These are phyloP conservation scores for Fusarium tanahbumbuense DNA, from an alignment of 2,329 filamentous ascomycete species.

Conservation along the genomic window DNA sequence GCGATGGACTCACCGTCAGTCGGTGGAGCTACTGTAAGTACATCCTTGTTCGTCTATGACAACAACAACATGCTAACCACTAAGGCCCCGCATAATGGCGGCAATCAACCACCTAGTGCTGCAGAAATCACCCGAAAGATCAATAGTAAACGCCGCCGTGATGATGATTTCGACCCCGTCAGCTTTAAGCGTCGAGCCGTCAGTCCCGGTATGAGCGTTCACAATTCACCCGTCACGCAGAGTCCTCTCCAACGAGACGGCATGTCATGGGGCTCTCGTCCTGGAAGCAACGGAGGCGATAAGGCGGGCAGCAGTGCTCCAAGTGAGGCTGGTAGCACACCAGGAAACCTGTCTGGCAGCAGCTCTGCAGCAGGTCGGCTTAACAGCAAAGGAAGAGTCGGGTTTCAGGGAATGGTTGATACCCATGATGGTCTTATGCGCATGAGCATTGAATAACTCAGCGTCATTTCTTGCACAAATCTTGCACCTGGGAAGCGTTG, in stretches of 20 bases:
- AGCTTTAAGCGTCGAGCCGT: constrained; percentile 93
- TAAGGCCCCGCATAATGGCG: constrained; percentile 47
- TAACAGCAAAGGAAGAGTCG: constrained; percentile 72
- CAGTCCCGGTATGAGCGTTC: constrained; percentile 88
- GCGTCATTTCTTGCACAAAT: background rate
- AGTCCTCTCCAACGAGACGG: constrained; percentile 81
- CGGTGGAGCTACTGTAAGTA: constrained; percentile 51
- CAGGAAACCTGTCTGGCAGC: constrained; percentile 42
- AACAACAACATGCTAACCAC: constrained; percentile 32
- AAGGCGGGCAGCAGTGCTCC: constrained; percentile 64
- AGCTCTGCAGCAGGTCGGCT: constrained; percentile 58
- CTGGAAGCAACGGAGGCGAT: constrained; percentile 70
- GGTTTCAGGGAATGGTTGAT: constrained; percentile 93
- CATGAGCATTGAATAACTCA: constrained; percentile 87
- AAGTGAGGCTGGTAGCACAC: constrained; percentile 61
- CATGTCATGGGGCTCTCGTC: constrained; percentile 77
- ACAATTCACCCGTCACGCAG: constrained; percentile 89
- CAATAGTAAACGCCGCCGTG: constrained; percentile 83
- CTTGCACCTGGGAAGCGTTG: constrained; percentile 2
- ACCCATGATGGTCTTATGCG: constrained; percentile 96
- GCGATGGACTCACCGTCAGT: constrained; percentile 76
- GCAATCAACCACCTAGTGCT: constrained; percentile 67
- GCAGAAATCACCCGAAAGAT: constrained; percentile 83
- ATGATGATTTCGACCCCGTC: constrained; percentile 89
- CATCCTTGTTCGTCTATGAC: constrained; percentile 8